phyloP scores from a whole-genome alignment of 805 yeast species.

The Yamadazyma ubonensis region DNA sequence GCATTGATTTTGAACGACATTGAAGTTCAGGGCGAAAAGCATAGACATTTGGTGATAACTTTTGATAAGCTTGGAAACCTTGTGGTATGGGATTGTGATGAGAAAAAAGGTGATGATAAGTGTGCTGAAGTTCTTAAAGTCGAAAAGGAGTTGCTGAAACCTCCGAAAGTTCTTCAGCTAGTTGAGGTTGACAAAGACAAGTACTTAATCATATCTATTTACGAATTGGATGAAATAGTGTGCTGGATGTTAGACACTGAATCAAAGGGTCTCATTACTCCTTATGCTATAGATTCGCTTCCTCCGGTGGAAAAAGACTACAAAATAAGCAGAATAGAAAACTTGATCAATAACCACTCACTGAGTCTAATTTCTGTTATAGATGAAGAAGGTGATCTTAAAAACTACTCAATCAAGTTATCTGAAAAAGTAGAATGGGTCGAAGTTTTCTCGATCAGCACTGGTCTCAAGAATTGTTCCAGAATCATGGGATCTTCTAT shows the following conservation, averaged over 20 bases:
- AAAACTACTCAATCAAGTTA: conserved; percentile 18
- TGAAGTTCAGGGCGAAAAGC: conserved; percentile 17
- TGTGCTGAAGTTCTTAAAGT: conserved; percentile 26
- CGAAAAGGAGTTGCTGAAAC: not conserved
- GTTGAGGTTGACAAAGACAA: conserved; percentile 10
- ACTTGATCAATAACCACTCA: conserved; percentile 18
- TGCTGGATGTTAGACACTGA: conserved; percentile 50
- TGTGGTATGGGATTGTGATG: conserved; percentile 60
- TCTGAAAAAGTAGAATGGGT: conserved; percentile 44
- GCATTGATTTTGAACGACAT: conserved; percentile 37
- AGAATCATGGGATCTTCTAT: conserved; percentile 68
- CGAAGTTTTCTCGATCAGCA: conserved; percentile 47
- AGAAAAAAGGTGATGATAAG: conserved; percentile 27
- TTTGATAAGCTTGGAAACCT: conserved; percentile 38
- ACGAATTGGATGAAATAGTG: conserved; percentile 9
- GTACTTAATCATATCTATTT: conserved; percentile 12
- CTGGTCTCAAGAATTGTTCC: conserved; percentile 54
- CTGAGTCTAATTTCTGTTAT: conserved; percentile 53
- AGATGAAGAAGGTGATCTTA: conserved; percentile 37
- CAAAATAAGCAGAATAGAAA: conserved; percentile 49
- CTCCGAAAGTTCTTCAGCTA: conserved; percentile 12
- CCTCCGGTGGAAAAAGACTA: conserved; percentile 17
- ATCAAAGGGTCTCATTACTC: not conserved
- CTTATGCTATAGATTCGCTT: conserved; percentile 28
- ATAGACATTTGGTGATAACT: conserved; percentile 31